Evolutionary conservation across 352 stramenopile species (phyloP), one percentile per base, ranked within the genome.

Genomic region (Pythium insidiosum): DNA sequence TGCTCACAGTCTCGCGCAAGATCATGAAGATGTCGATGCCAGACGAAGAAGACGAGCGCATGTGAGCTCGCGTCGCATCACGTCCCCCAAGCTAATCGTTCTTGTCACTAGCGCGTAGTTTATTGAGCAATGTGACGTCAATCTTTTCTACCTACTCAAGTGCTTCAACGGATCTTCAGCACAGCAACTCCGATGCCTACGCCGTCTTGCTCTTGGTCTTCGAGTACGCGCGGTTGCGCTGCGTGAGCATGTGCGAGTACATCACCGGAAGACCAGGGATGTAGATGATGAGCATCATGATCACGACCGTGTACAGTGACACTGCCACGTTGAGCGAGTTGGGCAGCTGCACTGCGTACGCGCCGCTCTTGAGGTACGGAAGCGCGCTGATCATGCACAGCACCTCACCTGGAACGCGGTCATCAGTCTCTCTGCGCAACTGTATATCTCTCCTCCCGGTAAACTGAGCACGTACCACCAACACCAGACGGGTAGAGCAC

Each of bases 401-500:
- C 37, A 82, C 66, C 51, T 91, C 78, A 41, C 73, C 73, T 71
- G 29, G 11, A 39, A 16, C 7, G 24, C 4, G 6, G 13, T n/a
- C n/a, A n/a, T n/a, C n/a, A n/a, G n/a, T n/a, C n/a, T n/a, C n/a
- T n/a, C n/a, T n/a, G n/a, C n/a, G n/a, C n/a, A n/a, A n/a, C n/a
- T n/a, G n/a, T n/a, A n/a, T n/a, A n/a, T n/a, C n/a, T n/a, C n/a
- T n/a, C n/a, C n/a, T n/a, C n/a, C n/a, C n/a, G n/a, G n/a, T n/a
- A n/a, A n/a, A n/a, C n/a, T n/a, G 16, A 12, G 2, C 5, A 47
- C 38, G 31, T 33, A 56, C 95, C 6, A 75, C 73, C 47, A 99
- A 97, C n/a, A 40, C 95, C 95, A 25, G 90, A 97, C 11, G 95
- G 95, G 71, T 99, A 99, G n/a, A 99, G 75, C 43, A 99, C 66